A percentile compares a stretch with the other conserved stretches of the same genome.
Conservation (phyloP, 2,329 filamentous ascomycete genomes). For the Saccharata proteae region DNA sequence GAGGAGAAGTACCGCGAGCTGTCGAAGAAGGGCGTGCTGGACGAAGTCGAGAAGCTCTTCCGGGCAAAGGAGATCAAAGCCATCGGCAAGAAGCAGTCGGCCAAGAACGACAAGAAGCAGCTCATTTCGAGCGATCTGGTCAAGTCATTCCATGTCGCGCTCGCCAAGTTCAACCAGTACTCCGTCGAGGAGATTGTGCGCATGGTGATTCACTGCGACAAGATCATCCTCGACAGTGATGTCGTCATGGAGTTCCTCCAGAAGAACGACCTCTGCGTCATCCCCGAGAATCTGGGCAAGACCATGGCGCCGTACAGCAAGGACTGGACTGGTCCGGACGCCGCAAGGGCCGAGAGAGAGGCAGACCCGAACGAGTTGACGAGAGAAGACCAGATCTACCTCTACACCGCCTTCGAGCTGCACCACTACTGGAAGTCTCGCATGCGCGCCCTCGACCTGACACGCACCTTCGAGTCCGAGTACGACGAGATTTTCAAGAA, state of each 20-base stretch:
- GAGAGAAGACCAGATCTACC: conserved; percentile 87
- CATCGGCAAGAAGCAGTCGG: conserved; percentile 56
- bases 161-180: conserved; percentile 83
- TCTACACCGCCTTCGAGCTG: conserved; percentile 85
- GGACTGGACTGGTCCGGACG: conserved; percentile 87
- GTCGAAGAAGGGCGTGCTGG: conserved; percentile 85
- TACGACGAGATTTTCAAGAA: conserved; percentile 86
- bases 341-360: conserved; percentile 64
- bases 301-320: conserved; percentile 90
- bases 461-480: conserved; percentile 70
- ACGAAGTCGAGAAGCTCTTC: conserved; percentile 96
- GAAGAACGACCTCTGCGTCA: conserved; percentile 82
- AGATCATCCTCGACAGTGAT: conserved; percentile 71
- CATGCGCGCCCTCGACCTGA: conserved; percentile 81
- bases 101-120: conserved; percentile 94
- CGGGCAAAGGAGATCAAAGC: conserved; percentile 93
- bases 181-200: conserved; percentile 75
- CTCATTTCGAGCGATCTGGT: conserved; percentile 77
- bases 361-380: conserved; percentile 81
- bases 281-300: conserved; percentile 83
- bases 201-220: conserved; percentile 93
- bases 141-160: conserved; percentile 52
- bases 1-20: conserved; percentile 95
- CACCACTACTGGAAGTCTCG: conserved; percentile 98
- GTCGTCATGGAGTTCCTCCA: conserved; percentile 96